phyloP scores from a whole-genome alignment of 2,329 filamentous ascomycete species.

The Anisogramma anomala region DNA sequence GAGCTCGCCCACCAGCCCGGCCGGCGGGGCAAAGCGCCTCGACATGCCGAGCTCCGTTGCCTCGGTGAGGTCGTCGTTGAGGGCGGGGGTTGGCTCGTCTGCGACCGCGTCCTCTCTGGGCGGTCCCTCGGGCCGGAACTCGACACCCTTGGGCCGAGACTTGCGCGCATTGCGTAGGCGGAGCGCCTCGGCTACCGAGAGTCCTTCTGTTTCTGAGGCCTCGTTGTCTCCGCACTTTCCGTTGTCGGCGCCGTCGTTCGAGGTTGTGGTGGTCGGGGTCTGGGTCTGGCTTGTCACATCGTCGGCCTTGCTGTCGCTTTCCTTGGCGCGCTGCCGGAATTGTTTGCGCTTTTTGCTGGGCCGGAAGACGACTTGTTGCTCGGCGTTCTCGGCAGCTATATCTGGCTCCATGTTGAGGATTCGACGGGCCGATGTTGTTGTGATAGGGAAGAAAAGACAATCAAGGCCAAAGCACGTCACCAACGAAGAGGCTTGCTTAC shows the following conservation, averaged over 20 bases:
- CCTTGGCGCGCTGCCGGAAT: conserved; percentile 39
- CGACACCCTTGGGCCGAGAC: conserved; percentile 42
- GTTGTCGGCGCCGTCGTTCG: conserved; percentile 11
- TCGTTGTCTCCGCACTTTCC: conserved; percentile 20
- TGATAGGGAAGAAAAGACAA: no score
- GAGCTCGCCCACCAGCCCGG: conserved; percentile 52
- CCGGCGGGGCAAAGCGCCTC: conserved; percentile 60
- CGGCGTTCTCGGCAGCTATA: conserved; percentile 10
- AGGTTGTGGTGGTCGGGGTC: conserved; percentile 7
- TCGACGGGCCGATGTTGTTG: neutral
- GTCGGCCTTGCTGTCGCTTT: conserved; percentile 4
- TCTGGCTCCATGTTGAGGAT: conserved; percentile 17
- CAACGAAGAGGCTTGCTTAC: neutral
- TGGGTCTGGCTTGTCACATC: conserved; percentile 2
- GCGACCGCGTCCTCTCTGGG: conserved; percentile 17
- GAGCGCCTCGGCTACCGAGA: conserved; percentile 39
- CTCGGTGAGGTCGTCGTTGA: conserved; percentile 22
- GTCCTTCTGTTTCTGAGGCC: conserved; percentile 17
- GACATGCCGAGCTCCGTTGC: conserved; percentile 24
- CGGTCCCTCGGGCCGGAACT: conserved; percentile 35
- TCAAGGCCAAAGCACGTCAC: no score
- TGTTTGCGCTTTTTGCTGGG: conserved; percentile 48
- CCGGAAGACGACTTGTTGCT: conserved; percentile 39
- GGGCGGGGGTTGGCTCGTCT: conserved; percentile 24
- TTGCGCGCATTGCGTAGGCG: conserved; percentile 41